These are phyloP conservation scores for Solanum gracilifrons DNA, from an alignment of 257 asterid genomes.

Conservation along the genomic window DNA sequence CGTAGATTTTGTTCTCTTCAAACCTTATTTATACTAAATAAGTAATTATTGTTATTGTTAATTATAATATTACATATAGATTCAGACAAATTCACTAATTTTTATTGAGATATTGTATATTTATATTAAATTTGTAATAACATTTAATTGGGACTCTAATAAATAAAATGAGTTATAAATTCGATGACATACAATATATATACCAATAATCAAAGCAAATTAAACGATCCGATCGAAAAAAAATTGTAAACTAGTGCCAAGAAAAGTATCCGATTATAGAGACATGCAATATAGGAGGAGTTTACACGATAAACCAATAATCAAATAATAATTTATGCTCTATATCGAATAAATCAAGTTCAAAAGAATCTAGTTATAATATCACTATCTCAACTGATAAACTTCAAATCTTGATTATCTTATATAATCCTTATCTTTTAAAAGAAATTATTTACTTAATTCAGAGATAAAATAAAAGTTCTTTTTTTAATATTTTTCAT, in stretches of 20 bases:
- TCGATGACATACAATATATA: too few species aligned
- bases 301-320: not conserved
- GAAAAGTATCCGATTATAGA: not conserved
- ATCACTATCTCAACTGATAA: not conserved
- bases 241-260: not conserved
- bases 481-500: not conserved
- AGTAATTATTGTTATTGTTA: too few species aligned
- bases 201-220: not conserved
- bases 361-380: not conserved
- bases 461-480: not conserved
- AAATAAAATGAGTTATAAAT: too few species aligned
- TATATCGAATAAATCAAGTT: not conserved
- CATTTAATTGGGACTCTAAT: too few species aligned
- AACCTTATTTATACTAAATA: too few species aligned
- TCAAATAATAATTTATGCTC: not conserved
- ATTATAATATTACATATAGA: too few species aligned
- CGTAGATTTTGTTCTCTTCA: too few species aligned
- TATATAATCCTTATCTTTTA: not conserved
- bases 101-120: not conserved
- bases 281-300: not conserved
- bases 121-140: too few species aligned
- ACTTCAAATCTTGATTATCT: not conserved
- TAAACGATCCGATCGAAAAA: not conserved
- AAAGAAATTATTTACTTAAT: not conserved
- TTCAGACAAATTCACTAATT: not conserved